Evolutionary conservation across 2,329 filamentous ascomycete species (phyloP), one percentile per base, ranked within the genome.

Genomic region (Fusarium sp.): DNA sequence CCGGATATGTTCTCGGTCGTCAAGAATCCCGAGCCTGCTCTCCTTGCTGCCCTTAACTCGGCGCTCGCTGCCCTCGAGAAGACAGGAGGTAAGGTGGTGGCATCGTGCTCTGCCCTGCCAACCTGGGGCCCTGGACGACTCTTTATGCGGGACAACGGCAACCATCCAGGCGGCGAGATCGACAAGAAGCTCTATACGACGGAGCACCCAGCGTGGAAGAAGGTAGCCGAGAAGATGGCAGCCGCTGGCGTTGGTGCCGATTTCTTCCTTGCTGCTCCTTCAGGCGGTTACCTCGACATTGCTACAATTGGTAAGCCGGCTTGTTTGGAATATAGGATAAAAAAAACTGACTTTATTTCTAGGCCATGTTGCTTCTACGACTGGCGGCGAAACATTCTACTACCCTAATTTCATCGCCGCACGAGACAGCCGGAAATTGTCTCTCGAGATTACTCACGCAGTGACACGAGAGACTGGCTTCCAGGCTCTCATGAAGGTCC

Each of bases 401-500:
- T 99, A 97, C 81, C 95, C 97, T 54, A 99, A 98, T 82, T 99
- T 98, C 85, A 92, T 98, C 68, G 91, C 93, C 9, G 94, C 94
- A 9, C 91, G 97, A 40, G 97, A 99, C 82, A 91, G 92, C 50
- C 88, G 94, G 65, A 97, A 96, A 85, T 85, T 99, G 42, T 93
- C 92, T 3, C 90, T 93, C 57, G 97, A 99, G 84, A 91, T 99
- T 74, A 91, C 92, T 75, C 96, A 98, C 79, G 91, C 94, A 1
- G 91, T 98, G 33, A 95, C 92, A 4, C 90, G 97, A 72, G 95
- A 98, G 82, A 98, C 96, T 56, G 97, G 97, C 25, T 98, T 94
- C 85, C 96, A 98, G 83, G 95, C 95, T 22, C 86, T 99, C 77
- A 97, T 99, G 94, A 99, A 99, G 87, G 96, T 99, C 67, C 93